Conservation (phyloP, 495 filamentous ascomycete species). For the Lepidopterella palustris region DNA sequence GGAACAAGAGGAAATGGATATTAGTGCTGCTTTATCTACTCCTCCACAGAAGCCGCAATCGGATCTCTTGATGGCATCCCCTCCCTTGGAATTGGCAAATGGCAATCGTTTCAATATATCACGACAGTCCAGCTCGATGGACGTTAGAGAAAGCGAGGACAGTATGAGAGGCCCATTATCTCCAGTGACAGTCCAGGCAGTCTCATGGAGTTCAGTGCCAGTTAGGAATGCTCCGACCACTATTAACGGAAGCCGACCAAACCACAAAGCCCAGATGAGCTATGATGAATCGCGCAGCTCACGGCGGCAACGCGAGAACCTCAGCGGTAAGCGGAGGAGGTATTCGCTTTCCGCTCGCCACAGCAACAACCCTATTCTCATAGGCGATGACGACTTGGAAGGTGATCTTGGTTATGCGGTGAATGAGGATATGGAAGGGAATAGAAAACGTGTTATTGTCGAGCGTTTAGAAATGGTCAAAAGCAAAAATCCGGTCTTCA, state of each 20-base stretch:
- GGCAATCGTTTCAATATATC: slow-evolving; percentile 80
- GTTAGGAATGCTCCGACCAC: slow-evolving; percentile 7
- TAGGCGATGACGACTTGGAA: slow-evolving; percentile 71
- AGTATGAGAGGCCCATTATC: slow-evolving; percentile 34
- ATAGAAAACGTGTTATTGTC: slow-evolving; percentile 87
- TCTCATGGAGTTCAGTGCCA: slow-evolving; percentile 33
- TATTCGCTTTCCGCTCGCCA: slow-evolving; percentile 28
- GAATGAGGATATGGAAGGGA: slow-evolving; percentile 86
- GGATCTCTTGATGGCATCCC: slow-evolving; percentile 68
- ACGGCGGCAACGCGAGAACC: slow-evolving; percentile 7
- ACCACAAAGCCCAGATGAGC: slow-evolving; percentile 29
- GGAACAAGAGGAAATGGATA: slow-evolving; percentile 85
- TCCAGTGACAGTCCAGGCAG: slow-evolving; percentile 27
- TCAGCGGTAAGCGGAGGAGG: slow-evolving; percentile 22
- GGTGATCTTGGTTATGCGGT: slow-evolving; percentile 93
- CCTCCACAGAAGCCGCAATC: slow-evolving; percentile 45
- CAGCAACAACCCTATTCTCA: slow-evolving; percentile 20
- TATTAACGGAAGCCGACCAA: slow-evolving; percentile 8
- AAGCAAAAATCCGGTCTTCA: slow-evolving; percentile 91
- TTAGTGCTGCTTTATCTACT: slow-evolving; percentile 63
- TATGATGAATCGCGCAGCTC: slow-evolving; percentile 37
- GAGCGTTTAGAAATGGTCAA: slow-evolving; percentile 93
- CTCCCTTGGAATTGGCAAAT: slow-evolving; percentile 65
- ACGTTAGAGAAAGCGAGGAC: slow-evolving; percentile 37
- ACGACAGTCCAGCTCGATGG: slow-evolving; percentile 46